phyloP scores from a whole-genome alignment of 345 rosid species.

The Ailanthus altissimus region DNA sequence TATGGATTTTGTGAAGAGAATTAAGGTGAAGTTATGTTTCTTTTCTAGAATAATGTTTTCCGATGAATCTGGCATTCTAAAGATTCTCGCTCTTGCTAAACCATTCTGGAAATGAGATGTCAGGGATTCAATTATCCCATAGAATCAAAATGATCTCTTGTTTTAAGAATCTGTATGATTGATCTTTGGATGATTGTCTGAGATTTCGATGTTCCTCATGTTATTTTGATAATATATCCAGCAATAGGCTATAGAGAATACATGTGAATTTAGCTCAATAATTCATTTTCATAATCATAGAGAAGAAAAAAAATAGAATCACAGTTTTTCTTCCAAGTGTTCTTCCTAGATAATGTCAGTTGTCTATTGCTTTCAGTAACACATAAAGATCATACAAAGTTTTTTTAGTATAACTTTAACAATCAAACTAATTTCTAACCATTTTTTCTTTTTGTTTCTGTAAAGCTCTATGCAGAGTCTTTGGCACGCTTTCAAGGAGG shows the following conservation, averaged over 20 bases:
- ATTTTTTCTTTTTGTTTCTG: slow-evolving; percentile 9
- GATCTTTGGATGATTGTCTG: not conserved
- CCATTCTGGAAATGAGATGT: not conserved
- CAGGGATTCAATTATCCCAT: not conserved
- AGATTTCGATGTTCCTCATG: not conserved
- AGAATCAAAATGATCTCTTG: not conserved
- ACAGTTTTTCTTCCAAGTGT: not conserved
- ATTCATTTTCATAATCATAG: not conserved
- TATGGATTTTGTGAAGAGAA: slow-evolving; percentile 70
- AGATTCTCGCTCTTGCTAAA: not conserved
- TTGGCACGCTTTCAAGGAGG: slow-evolving; percentile 93
- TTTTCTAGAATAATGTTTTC: not conserved
- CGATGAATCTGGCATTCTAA: not conserved
- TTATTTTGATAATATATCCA: not conserved
- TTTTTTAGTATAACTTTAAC: not conserved
- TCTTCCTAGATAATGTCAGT: not conserved
- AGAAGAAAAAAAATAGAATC: not conserved
- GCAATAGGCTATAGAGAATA: not conserved
- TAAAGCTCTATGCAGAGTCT: slow-evolving; percentile 87
- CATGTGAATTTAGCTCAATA: not conserved
- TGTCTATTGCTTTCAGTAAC: not conserved
- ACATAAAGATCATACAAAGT: not conserved
- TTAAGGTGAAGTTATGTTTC: slow-evolving; percentile 49
- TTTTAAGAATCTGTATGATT: not conserved
- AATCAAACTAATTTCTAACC: not conserved